A percentile compares a stretch with the other conserved stretches of the same genome.
phyloP scores from a whole-genome alignment of 164 flowering plant genomes.

The Euptelea pleiosperma region DNA sequence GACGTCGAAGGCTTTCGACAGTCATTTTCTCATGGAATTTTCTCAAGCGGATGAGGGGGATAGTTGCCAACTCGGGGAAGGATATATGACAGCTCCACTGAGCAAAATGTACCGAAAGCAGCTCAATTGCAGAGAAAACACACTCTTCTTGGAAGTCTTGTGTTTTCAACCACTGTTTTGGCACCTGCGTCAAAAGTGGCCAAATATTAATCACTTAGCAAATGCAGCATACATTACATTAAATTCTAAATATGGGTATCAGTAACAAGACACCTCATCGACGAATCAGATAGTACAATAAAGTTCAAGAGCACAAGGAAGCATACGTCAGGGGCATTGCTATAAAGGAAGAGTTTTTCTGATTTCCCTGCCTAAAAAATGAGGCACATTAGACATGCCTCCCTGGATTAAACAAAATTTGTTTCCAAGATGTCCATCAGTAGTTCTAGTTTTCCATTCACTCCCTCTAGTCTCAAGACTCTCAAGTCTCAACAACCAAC shows the following conservation, averaged over 20 bases:
- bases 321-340: too few relatives aligned
- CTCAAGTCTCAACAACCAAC: too few relatives aligned
- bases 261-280: too few relatives aligned
- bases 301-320: too few relatives aligned
- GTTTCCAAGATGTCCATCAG: too few relatives aligned
- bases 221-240: not conserved
- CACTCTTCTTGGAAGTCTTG: conserved; percentile 60
- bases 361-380: too few relatives aligned
- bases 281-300: too few relatives aligned
- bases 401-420: too few relatives aligned
- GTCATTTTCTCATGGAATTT: conserved; percentile 54
- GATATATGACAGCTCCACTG: conserved; percentile 95
- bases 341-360: too few relatives aligned
- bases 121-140: conserved; percentile 56
- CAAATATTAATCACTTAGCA: not conserved
- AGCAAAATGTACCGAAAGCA: conserved; percentile 67
- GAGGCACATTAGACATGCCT: too few relatives aligned
- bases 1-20: conserved; percentile 51
- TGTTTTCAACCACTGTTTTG: conserved; percentile 74
- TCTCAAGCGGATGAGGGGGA: conserved; percentile 65
- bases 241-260: not conserved
- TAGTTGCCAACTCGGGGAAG: conserved; percentile 88
- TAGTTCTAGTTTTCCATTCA: too few relatives aligned
- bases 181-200: conserved; percentile 52
- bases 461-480: too few relatives aligned